A percentile compares a stretch with the other conserved stretches of the same genome.
phyloP scores from a whole-genome alignment of 2,329 filamentous ascomycete genomes.

The Exophiala dermatitidis region DNA sequence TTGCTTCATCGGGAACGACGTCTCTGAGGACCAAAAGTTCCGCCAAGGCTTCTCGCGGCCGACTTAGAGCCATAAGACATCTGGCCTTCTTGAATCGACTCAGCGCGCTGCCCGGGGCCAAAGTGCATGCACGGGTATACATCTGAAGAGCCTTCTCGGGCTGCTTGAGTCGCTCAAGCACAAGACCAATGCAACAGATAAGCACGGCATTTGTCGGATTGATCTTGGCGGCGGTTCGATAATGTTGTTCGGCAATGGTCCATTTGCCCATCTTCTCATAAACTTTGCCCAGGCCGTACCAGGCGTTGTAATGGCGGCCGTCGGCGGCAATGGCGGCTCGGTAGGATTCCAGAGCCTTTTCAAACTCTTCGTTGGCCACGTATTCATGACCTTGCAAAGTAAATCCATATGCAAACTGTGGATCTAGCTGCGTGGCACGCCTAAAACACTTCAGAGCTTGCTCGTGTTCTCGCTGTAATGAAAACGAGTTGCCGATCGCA shows the following conservation, averaged over 20 bases:
- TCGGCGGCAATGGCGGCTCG: constrained; percentile 79
- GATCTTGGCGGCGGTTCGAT: constrained; percentile 76
- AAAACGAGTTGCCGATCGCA: constrained; percentile 89
- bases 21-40: constrained; percentile 87
- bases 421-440: constrained; percentile 81
- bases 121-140: constrained; percentile 72
- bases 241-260: constrained; percentile 86
- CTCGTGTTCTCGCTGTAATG: constrained; percentile 84
- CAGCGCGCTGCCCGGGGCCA: constrained; percentile 73
- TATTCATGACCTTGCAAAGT: constrained; percentile 95
- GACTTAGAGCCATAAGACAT: constrained; percentile 68
- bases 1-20: constrained; percentile 86
- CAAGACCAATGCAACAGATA: constrained; percentile 83
- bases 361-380: constrained; percentile 91
- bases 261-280: constrained; percentile 87
- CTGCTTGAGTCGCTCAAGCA: constrained; percentile 82
- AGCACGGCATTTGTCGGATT: constrained; percentile 92
- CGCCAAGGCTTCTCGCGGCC: constrained; percentile 62
- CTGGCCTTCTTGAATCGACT: constrained; percentile 91
- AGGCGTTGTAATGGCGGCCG: constrained; percentile 91
- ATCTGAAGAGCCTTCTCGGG: constrained; percentile 68
- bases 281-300: constrained; percentile 77
- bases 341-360: constrained; percentile 85
- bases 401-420: constrained; percentile 89
- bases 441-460: constrained; percentile 93